phyloP scores from a whole-genome alignment of 768 basidiomycete genomes.

The Boletus rubroflammeus region DNA sequence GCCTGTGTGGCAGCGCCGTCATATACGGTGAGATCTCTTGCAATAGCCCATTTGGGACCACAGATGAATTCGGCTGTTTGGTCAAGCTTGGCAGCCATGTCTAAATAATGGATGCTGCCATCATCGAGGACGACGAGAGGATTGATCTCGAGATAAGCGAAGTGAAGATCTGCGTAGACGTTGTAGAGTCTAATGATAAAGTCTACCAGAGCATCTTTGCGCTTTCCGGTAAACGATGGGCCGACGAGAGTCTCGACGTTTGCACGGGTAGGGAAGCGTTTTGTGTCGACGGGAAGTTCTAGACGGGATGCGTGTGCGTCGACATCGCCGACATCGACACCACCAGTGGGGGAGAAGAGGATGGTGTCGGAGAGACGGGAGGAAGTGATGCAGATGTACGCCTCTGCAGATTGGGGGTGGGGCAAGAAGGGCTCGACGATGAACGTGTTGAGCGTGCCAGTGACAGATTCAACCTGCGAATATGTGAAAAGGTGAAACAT shows the following conservation, averaged over 20 bases:
- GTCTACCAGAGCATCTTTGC: constrained; percentile 90
- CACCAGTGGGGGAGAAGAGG: constrained; percentile 98
- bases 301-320: constrained; percentile 95
- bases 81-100: constrained; percentile 99
- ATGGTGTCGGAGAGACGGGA: constrained; percentile 92
- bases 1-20: constrained; percentile 40
- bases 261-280: constrained; percentile 77
- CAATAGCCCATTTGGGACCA: constrained; percentile 98
- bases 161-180: constrained; percentile 98
- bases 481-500: constrained; percentile 10
- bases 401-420: constrained; percentile 90
- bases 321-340: constrained; percentile 98
- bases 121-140: constrained; percentile 92
- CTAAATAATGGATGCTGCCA: constrained; percentile 84
- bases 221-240: constrained; percentile 71
- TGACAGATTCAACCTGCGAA: constrained; percentile 81
- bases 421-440: constrained; percentile 99
- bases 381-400: constrained; percentile 98
- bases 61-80: constrained; percentile 98
- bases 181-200: constrained; percentile 94
- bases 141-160: constrained; percentile 99
- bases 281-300: constrained; percentile 64
- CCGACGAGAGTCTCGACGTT: constrained; percentile 75
- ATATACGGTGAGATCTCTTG: constrained; percentile 81
- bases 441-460: constrained; percentile 95